Evolutionary conservation across 108 stramenopile genomes (phyloP), one percentile per base, ranked within the genome.

Genomic region (Nannochloropsis salina): DNA sequence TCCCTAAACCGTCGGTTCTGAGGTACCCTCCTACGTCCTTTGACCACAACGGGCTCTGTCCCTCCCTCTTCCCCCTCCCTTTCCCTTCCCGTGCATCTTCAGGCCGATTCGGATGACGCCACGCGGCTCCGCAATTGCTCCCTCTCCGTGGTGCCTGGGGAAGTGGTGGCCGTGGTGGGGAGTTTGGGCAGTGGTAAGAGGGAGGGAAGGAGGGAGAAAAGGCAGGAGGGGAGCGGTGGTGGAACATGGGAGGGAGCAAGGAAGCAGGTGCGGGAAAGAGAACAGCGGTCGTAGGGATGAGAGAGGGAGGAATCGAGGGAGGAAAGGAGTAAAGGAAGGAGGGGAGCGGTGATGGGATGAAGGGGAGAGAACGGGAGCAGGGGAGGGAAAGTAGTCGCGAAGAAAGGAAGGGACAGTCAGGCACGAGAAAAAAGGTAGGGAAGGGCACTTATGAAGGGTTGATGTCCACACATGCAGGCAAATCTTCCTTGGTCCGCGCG

Each of bases 401-500:
- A 31, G 31, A 31, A 31, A 31, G 31, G 31, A 31, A 31, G 31
- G 31, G 31, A 1, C 31, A 31, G 31, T 31, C 31, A 31, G 31
- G 31, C 31, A 31, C 31, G 31, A 31, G 31, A 31, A 31, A 31
- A 31, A 31, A 1, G 31, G 31, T 31, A 31, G 31, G 31, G 31
- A 31, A 31, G 31, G 31, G 31, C 31, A 31, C 31, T 31, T 1
- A 31, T 31, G 31, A 31, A 31, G 31, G 31, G 31, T 31, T 31
- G 31, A 31, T 31, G 31, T 31, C 31, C 31, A 31, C 31, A 31
- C 31, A 31, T 44, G 84, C 91, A 82, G 97, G 98, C 42, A 99
- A 99, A 82, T 87, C 92, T 41, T 87, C 92, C 80, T 82, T 93
- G 42, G 81, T 93, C 41, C 41, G 86, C 22, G 93, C 93, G 10